Conservation (phyloP, 139 green algal species). For the Pseudopediastrum boryanum region DNA sequence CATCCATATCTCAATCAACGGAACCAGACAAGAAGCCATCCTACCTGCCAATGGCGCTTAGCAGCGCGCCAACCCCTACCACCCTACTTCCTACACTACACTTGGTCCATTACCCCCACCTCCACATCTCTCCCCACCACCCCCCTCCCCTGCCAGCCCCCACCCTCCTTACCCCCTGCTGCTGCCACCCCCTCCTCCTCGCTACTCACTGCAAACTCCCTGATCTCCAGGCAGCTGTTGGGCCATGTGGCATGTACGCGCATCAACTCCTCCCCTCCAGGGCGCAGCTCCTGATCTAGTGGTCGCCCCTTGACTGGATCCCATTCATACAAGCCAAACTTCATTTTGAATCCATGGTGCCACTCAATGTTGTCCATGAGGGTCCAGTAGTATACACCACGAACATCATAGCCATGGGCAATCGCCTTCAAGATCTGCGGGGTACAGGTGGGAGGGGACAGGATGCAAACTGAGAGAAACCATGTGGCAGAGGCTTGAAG, state of each 20-base stretch:
- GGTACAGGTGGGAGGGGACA: too few relatives aligned
- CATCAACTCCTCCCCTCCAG: constrained; percentile 3
- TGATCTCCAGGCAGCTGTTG: constrained; percentile 1
- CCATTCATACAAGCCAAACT: constrained; percentile 34
- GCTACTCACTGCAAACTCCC: constrained; percentile 1
- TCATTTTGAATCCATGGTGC: constrained; percentile 35
- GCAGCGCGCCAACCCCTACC: too few relatives aligned
- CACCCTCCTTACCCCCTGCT: neutral
- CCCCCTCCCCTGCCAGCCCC: neutral
- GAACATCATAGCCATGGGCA: constrained; percentile 55
- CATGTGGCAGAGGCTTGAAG: too few relatives aligned
- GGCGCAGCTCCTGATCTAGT: constrained; percentile 7
- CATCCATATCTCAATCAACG: too few relatives aligned
- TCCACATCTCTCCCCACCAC: too few relatives aligned
- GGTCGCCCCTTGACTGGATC: neutral
- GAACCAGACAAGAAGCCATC: too few relatives aligned
- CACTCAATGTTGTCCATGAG: constrained; percentile 78
- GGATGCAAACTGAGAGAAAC: too few relatives aligned
- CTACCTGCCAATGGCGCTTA: too few relatives aligned
- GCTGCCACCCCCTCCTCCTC: neutral
- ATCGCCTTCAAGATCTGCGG: constrained; percentile 53
- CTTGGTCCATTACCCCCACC: too few relatives aligned
- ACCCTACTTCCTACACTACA: too few relatives aligned
- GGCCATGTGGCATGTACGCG: constrained; percentile 26
- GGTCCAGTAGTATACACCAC: constrained; percentile 73